Evolutionary conservation across 768 basidiomycete species (phyloP).

Genomic region (Roridomyces roridus): DNA sequence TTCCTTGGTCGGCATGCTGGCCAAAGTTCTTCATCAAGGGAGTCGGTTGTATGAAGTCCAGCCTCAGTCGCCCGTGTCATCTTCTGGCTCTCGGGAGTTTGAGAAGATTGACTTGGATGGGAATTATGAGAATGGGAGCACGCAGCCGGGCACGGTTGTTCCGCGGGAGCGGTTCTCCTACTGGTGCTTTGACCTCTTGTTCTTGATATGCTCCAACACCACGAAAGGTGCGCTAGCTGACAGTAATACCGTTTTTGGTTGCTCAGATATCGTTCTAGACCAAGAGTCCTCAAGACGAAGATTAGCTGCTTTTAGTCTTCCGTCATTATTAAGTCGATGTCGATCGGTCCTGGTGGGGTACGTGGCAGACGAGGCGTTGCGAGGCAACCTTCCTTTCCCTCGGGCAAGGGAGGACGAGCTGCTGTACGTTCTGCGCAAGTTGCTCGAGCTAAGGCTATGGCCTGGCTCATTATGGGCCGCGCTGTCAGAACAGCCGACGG

Average conservation of each 20-base stretch:
- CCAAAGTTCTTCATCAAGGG: conserved; percentile 74
- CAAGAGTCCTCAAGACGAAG: conserved; percentile 64
- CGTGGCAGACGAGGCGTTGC: conserved; percentile 82
- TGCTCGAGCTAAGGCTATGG: conserved; percentile 77
- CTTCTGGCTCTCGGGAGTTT: conserved; percentile 29
- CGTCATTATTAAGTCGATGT: conserved; percentile 81
- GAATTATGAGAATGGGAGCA: conserved; percentile 59
- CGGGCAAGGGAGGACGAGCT: conserved; percentile 90
- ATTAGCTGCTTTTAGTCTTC: conserved; percentile 75
- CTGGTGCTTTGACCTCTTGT: conserved; percentile 91
- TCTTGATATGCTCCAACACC: conserved; percentile 75
- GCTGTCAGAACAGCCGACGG: conserved; percentile 66
- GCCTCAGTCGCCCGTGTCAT: conserved; percentile 20
- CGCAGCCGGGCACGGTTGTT: conserved; percentile 58
- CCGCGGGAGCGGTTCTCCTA: conserved; percentile 88
- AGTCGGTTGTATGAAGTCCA: conserved; percentile 62
- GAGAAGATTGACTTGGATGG: conserved; percentile 45
- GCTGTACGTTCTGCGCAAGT: conserved; percentile 79
- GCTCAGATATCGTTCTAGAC: conserved; percentile 47
- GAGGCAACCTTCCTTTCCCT: conserved; percentile 90
- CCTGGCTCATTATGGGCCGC: conserved; percentile 81
- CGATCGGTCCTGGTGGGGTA: conserved; percentile 70
- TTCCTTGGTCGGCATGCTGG: conserved; percentile 67
- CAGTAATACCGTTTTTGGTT: background rate
- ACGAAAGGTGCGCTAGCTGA: conserved; percentile 54